Base-by-base conservation (phyloP, 768 basidiomycete genomes). In the Stropharia rugosoannulata region DNA sequence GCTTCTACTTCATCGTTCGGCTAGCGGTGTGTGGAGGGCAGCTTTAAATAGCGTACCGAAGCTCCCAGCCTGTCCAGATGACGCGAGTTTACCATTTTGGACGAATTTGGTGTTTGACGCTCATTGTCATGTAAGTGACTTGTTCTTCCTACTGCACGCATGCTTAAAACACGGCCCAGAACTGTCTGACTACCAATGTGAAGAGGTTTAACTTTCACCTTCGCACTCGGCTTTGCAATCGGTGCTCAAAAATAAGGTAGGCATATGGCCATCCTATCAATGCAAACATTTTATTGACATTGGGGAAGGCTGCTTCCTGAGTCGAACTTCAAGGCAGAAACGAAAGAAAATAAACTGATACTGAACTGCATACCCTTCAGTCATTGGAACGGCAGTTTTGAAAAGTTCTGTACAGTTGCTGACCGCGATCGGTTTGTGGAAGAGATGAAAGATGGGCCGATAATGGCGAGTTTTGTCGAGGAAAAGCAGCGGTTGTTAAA, bases 191-290 rank as follows among this genome's bases (percentile, higher is more conserved):
- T 6, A 32, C 22, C 29, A 64, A 61, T 38, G 62, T 58, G 10
- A 53, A 59, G 39, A 61, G 59, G 36, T 62, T 68, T 32, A 65
- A 71, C 50, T 71, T 69, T 29, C 22, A 61, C 8, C 46, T 71
- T 32, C 61, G 68, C 16, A 57, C 63, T 6, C 66, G 70, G 12
- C 62, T 64, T 2, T 70, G 69, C 52, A 57, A 56, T 29, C 51
- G 51, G 46, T 72, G 70, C 43, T 46, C 57, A 7, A 70, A 68
- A 47, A 47, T 25, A n/a, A 53, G 57, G 68, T 63, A 55, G 18
- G 65, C 55, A 32, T 10, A 39, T 6, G 9, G 2, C 25, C 2
- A 18, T 50, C 7, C 19, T 15, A 15, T 29, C 22, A 22, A 22
- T 22, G 22, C 12, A 42, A 39, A 55, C 16, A 13, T 36, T 22